A percentile compares a stretch with the other conserved stretches of the same genome.
phyloP scores from a whole-genome alignment of 1,139 yeast species.

The Trichomonascaceae sp. region DNA sequence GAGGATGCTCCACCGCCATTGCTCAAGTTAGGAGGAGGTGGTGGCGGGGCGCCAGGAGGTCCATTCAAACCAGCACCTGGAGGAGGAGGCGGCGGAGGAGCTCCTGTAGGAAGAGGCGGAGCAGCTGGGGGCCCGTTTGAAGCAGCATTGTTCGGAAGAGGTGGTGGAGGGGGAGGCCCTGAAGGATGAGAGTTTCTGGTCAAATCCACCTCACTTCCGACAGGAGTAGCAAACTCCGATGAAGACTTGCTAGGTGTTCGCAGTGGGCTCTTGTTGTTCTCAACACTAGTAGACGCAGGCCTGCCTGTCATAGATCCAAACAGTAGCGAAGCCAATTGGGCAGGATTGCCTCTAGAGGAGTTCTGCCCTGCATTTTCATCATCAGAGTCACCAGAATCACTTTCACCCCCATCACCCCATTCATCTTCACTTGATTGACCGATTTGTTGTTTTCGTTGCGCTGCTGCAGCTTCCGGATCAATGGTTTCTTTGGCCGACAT shows the following conservation, averaged over 20 bases:
- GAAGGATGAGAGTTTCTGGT: constrained; percentile 3
- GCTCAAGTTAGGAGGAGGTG: constrained; percentile 25
- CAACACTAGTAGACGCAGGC: constrained; percentile 12
- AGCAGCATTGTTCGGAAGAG: constrained; percentile 8
- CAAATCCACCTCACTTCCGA: constrained; percentile 12
- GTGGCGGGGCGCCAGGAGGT: constrained; percentile 17
- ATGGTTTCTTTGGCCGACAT: constrained; percentile 23
- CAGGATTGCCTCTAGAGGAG: constrained; percentile 40
- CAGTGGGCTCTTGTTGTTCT: constrained; percentile 1
- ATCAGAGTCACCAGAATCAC: constrained; percentile 35
- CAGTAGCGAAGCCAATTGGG: constrained; percentile 55
- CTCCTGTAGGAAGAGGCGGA: constrained; percentile 25
- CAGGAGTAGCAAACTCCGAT: constrained; percentile 13
- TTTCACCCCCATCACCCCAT: constrained; percentile 44
- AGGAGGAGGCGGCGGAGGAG: constrained; percentile 24
- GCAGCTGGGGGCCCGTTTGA: constrained; percentile 20
- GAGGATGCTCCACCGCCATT: constrained; percentile 18
- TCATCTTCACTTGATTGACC: constrained; percentile 40
- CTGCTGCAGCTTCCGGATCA: constrained; percentile 47
- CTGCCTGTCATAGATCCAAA: constrained; percentile 57
- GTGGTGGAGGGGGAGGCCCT: constrained; percentile 24
- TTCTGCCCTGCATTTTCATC: constrained; percentile 43
- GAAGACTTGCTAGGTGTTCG: constrained; percentile 6
- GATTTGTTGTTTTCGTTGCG: constrained; percentile 45
- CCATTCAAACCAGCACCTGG: constrained; percentile 16